Base-by-base conservation (phyloP, 2,329 filamentous ascomycete species). In the Neoascochyta sp. region DNA sequence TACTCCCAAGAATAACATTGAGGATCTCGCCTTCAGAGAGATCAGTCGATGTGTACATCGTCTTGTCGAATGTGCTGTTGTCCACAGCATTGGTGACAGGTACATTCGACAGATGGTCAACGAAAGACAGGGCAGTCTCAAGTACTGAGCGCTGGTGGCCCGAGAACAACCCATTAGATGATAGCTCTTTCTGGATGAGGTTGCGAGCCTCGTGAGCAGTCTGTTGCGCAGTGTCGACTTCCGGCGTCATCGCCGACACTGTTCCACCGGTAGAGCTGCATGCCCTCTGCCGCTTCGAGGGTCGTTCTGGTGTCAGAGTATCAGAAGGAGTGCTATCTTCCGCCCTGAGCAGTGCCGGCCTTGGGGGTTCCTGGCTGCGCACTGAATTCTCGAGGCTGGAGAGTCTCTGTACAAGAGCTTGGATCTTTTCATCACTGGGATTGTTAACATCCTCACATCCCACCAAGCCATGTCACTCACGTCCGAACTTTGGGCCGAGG, bases 171-270 rank as follows among this genome's bases (percentile, higher is more conserved):
- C 42, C 47, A 27, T 55, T 57, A 11, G 37, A 44, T 6, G 48
- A 54, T 1, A 59, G 44, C 18, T 59, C 54, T 29, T 54, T 53
- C 24, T 41, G 45, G n/a, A 57, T 57, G 10, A 50, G 24, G 7
- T 41, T 39, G 4, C 52, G 52, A 10, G 46, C 53, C 29, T 55
- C 51, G 11, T 42, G 45, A 5, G 41, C 43, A 10, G 45, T 41
- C 25, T 51, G 45, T n/a, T 41, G 43, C 4, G 39, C 42, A 7
- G 35, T 36, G 13, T 47, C 48, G 8, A 44, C 30, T 21, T 49
- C 47, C 3, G 44, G 39, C 10, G 45, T 46, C 14, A 37, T 27
- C 9, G 34, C 29, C 11, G 43, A 24, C 8, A 24, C 27, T 5
- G 22, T 16, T 21, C 12, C 26, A 19, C 36, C 43, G 16, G 43